Base-by-base conservation (phyloP, 306 rosid species). In the Cyclanthera cordifolia region DNA sequence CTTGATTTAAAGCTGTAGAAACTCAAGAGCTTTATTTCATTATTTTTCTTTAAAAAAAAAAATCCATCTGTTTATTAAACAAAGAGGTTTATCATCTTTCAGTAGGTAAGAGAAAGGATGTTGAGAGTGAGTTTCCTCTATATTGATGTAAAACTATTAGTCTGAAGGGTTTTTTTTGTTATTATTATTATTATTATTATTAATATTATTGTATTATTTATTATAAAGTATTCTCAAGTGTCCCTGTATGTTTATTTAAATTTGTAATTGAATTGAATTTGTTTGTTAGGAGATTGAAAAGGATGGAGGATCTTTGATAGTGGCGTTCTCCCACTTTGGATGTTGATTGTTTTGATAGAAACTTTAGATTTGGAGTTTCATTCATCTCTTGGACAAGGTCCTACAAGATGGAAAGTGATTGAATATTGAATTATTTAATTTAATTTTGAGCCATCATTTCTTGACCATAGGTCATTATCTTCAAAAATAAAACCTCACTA, bases 1-100 rank as follows among this genome's bases (percentile, higher is more conserved):
- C 71, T 66, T 66, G 55, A 66, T 66, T 21, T 3, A 66, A 60
- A 66, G 24, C 55, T 21, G 70, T 66, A 43, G 53, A 43, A 66
- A 43, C 51, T n/a, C 70, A 46, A 66, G 70, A 66, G 70, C 54
- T 23, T 63, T 34, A 34, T 34, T 60, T 4, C 0, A 9, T 9
- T 19, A 0, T 37, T 3, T 11, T 7, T 15, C 3, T 45, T 43
- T 65, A n/a, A n/a, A n/a, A n/a, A n/a, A n/a, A n/a, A n/a, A n/a
- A n/a, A n/a, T 65, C 70, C 6, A 45, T 45, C 55, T 7, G 23
- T 43, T 43, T 65, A 65, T 21, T 3, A 23, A 45, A 66, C 37
- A 46, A 66, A 25, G 71, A 66, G 54, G 53, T 43, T 64, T 12
- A 64, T 43, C 41, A 64, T 64, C 8, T 64, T 43, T 23, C 50